Base-by-base conservation (phyloP, 1,284 basidiomycete genomes). In the Cystobasidiaceae sp. region DNA sequence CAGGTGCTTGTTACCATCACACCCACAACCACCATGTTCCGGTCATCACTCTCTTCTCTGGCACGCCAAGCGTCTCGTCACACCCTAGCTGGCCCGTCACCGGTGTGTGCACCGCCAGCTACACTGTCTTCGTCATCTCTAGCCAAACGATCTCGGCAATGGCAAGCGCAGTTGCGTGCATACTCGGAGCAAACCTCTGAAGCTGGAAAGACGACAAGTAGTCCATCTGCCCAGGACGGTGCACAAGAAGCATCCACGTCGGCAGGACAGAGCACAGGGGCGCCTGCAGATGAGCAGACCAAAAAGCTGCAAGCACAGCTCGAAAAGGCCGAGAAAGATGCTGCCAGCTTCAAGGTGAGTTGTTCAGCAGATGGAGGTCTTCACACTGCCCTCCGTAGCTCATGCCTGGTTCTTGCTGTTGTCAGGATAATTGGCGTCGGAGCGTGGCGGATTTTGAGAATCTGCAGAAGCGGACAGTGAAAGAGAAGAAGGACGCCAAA, bases 401-500 rank as follows among this genome's bases (percentile, higher is more conserved):
- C 21, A 17, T 33, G 30, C 19, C 41, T 15, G 34, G n/a, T 21
- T 45, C 11, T 25, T 17, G n/a, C 55, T 39, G 9, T 11, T n/a
- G 25, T 33, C 41, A 64, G 61, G 61, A 64, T 32, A 64, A 56
- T 23, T 64, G 61, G 61, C 51, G 46, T 19, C 51, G 52, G 5
- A 64, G 51, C 52, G 61, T 73, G 67, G 96, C 94, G 70, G 94
- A 98, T 80, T 91, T 92, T 79, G 82, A 97, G 69, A 99, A 97
- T 77, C 82, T 97, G 54, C 90, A 93, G 76, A 87, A 92, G 66
- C 91, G 93, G 72, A 83, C 90, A 62, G 85, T 86, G 28, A 84
- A 90, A 69, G 94, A 98, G 79, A 93, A 91, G 81, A 84, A 89
- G 75, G 89, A 91, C 77, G 90, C 92, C 19, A 85, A 86, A 68